These are phyloP conservation scores for Sporothrix sp. DNA, from an alignment of 2,329 filamentous ascomycete species.

Conservation along the genomic window DNA sequence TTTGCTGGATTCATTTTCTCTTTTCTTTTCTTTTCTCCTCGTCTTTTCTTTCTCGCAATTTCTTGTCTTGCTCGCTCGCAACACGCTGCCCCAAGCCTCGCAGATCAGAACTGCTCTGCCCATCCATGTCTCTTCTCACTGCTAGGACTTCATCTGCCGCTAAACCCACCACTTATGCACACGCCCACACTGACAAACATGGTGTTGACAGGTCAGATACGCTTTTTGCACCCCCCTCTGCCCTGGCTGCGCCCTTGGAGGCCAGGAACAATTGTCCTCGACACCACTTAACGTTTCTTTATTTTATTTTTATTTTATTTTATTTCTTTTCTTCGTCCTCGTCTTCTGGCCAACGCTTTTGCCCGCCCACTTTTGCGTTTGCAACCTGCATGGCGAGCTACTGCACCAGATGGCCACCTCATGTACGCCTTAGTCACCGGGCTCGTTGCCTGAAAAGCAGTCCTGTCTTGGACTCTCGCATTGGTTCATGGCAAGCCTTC, in stretches of 20 bases:
- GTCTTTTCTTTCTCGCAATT: background rate
- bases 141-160: conserved; percentile 6
- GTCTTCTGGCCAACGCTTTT: background rate
- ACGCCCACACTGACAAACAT: conserved; percentile 7
- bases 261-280: conserved; percentile 7
- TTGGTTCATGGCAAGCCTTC: conserved; percentile 22
- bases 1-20: background rate
- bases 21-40: background rate
- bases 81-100: too few relatives aligned
- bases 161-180: conserved; percentile 13
- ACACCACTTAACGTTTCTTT: background rate
- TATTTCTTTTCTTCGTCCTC: background rate
- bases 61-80: background rate
- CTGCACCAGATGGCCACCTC: conserved; percentile 20
- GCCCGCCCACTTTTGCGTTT: conserved; percentile 8
- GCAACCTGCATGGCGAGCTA: conserved; percentile 14
- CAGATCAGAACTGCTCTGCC: too few relatives aligned
- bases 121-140: conserved; percentile 6
- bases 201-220: background rate
- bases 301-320: background rate
- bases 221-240: background rate
- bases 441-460: conserved; percentile 16
- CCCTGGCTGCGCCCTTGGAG: conserved; percentile 7
- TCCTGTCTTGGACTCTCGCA: background rate
- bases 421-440: conserved; percentile 15